These are phyloP conservation scores for Pontederia crassipes DNA, from an alignment of 176 grass and related monocot genomes.

Conservation along the genomic window DNA sequence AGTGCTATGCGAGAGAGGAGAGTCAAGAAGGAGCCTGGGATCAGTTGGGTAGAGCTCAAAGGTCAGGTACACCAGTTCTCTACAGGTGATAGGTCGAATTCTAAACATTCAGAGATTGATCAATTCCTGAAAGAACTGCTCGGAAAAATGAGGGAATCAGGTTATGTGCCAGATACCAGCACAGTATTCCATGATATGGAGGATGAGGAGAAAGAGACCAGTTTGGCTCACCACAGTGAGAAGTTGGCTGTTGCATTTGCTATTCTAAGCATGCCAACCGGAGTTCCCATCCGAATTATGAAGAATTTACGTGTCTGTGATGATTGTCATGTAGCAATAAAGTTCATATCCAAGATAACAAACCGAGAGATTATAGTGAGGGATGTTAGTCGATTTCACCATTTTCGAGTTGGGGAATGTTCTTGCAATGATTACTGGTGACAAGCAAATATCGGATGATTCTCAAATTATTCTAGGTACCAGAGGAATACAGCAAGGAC, in stretches of 20 bases:
- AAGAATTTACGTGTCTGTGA: slow-evolving; percentile 68
- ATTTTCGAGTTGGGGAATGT: slow-evolving; percentile 55
- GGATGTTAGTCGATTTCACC: slow-evolving; percentile 64
- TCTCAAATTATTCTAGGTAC: too few relatives aligned
- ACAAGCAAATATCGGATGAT: neutral
- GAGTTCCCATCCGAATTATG: slow-evolving; percentile 60
- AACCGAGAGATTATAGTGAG: slow-evolving; percentile 54
- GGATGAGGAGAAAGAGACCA: slow-evolving; percentile 66
- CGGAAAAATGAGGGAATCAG: slow-evolving; percentile 38
- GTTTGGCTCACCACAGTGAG: slow-evolving; percentile 59
- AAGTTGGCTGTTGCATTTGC: slow-evolving; percentile 72
- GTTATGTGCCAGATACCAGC: slow-evolving; percentile 49
- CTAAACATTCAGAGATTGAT: slow-evolving; percentile 34
- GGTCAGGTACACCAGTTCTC: slow-evolving; percentile 57
- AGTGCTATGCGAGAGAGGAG: slow-evolving; percentile 42
- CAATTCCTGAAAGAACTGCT: slow-evolving; percentile 45
- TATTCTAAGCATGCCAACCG: slow-evolving; percentile 41
- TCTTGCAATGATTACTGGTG: slow-evolving; percentile 66
- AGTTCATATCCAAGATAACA: slow-evolving; percentile 45
- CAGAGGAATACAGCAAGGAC: too few relatives aligned
- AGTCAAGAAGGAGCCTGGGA: slow-evolving; percentile 58
- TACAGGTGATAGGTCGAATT: slow-evolving; percentile 45
- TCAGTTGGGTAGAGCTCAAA: slow-evolving; percentile 67
- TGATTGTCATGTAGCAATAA: slow-evolving; percentile 71
- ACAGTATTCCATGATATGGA: slow-evolving; percentile 75